Conservation (phyloP, 1,284 basidiomycete species). For the Thelephora terrestris region DNA sequence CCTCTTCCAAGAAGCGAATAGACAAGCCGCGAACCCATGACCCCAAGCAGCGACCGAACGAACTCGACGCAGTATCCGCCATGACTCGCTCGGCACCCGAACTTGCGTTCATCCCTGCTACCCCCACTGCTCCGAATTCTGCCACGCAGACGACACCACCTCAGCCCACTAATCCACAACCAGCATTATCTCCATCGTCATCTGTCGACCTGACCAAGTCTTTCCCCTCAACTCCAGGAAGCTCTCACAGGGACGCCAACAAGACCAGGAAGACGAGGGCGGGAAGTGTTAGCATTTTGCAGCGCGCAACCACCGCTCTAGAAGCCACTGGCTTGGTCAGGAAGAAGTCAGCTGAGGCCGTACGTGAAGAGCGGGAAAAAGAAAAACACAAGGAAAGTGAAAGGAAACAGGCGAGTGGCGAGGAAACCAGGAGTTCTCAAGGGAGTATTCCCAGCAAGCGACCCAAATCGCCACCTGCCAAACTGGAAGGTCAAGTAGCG, state of each 20-base stretch:
- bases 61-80: conserved; percentile 1
- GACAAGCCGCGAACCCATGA: conserved; percentile 12
- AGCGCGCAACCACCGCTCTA: conserved; percentile 82
- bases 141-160: conserved; percentile 42
- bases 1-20: background rate
- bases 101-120: conserved; percentile 62
- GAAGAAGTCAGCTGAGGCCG: conserved; percentile 69
- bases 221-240: conserved; percentile 54
- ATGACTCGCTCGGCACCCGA: conserved; percentile 35
- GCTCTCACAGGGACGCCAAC: conserved; percentile 35
- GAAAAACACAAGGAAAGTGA: conserved; percentile 31
- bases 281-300: conserved; percentile 88
- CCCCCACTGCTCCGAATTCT: conserved; percentile 43
- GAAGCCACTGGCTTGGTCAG: conserved; percentile 71
- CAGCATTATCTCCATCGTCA: conserved; percentile 43
- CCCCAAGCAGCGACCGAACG: conserved; percentile 2
- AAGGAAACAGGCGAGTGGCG: conserved; percentile 32
- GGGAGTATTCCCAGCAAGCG: conserved; percentile 45
- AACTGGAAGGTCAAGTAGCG: conserved; percentile 35
- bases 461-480: conserved; percentile 58
- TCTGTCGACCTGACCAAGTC: conserved; percentile 47
- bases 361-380: conserved; percentile 48
- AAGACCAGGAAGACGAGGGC: conserved; percentile 61
- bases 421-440: conserved; percentile 54
- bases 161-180: conserved; percentile 31